Evolutionary conservation across 108 stramenopile species (phyloP), one percentile per base, ranked within the genome.

Genomic region (Fistulifera solaris): DNA sequence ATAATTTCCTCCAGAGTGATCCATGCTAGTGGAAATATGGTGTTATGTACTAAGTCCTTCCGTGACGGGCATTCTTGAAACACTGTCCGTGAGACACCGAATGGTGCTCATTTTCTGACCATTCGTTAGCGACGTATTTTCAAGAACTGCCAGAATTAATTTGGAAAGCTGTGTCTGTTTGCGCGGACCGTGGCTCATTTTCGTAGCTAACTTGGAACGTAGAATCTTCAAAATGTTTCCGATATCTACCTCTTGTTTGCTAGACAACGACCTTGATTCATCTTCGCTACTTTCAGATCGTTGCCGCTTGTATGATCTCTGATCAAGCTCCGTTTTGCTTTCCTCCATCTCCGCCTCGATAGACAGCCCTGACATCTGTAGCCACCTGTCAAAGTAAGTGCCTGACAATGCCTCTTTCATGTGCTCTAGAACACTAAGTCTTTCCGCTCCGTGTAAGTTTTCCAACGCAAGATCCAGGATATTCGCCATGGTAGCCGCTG

Each of bases 401-500:
- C 87, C 87, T 24, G 72, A 75, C 88, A 90, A 88, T 31, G 87
- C 85, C 48, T 87, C 80, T 58, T 89, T 90, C 88, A 94, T 87
- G 63, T 86, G 83, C 5, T 62, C 59, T 17, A 90, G 72, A 88
- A 94, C 90, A 46, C 90, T 80, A 46, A 73, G 69, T 58, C 79
- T 57, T 28, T 89, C 88, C 10, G 65, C 62, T 35, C 67, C 77
- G 21, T 76, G 68, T 7, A 96, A 71, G 61, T 86, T 91, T 43
- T 91, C 85, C 3, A 94, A 81, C 10, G 93, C 89, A 90, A 96
- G 90, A 43, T 78, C 78, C 80, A 96, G 59, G 7, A 96, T 94
- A 48, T 89, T 72, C 38, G 79, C 81, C 66, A 91, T 91, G 44
- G 75, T 77, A 38, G 88, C 88, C 0, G 79, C 74, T 0, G 77